Evolutionary conservation across 176 grass and related monocot genomes (phyloP).

Genomic region (Poa pratensis): DNA sequence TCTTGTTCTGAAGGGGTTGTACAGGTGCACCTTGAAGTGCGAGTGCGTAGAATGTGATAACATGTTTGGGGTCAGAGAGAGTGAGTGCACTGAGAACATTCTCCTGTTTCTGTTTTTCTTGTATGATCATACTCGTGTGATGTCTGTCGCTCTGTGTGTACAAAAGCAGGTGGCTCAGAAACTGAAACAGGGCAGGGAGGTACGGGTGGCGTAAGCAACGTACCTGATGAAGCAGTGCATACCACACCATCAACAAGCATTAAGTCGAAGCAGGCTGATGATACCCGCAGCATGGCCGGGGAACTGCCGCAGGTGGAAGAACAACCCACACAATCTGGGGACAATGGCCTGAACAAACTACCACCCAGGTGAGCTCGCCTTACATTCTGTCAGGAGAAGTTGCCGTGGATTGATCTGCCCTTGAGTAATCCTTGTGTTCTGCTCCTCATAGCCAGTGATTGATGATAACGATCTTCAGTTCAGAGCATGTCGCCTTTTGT

Average conservation of each 20-base stretch:
- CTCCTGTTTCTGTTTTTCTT: background rate
- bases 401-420: background rate
- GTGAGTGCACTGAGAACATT: slow-evolving; percentile 17
- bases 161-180: background rate
- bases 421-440: background rate
- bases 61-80: background rate
- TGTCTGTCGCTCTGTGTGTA: background rate
- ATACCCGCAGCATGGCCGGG: too few species aligned
- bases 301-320: too few species aligned
- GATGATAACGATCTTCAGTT: too few species aligned
- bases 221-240: background rate
- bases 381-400: background rate
- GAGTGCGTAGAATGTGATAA: background rate
- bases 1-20: background rate
- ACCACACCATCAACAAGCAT: too few species aligned
- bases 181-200: too few species aligned
- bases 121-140: background rate
- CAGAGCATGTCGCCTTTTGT: too few species aligned
- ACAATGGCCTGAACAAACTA: too few species aligned
- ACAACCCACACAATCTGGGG: too few species aligned
- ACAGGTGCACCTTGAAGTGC: background rate
- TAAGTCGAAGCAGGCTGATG: too few species aligned
- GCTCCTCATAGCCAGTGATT: background rate
- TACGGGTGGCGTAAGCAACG: too few species aligned
- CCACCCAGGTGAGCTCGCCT: background rate